Base-by-base conservation (phyloP, 1,284 basidiomycete genomes). In the Fomitopsis pinicola region DNA sequence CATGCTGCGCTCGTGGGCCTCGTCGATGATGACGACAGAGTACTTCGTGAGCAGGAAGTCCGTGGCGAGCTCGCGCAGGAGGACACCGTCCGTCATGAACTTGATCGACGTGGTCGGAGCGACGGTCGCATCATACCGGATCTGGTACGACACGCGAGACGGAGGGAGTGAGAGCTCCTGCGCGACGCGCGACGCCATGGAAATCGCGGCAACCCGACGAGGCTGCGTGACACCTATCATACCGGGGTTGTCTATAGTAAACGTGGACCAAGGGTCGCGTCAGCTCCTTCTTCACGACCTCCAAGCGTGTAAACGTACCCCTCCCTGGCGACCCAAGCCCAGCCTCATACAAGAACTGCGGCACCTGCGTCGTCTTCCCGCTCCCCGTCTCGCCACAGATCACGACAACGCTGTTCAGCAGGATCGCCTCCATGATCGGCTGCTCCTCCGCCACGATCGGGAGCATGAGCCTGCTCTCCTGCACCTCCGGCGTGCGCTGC, bases 61-160 rank as follows among this genome's bases (percentile, higher is more conserved):
- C 15, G 85, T 86, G 0, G 94, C 90, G 26, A 99, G 81, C 75
- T 99, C 97, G 61, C 97, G 89, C 12, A 99, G 80, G 28, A 99
- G 78, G 15, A 99, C 95, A 80, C 97, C 97, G 70, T 99, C 97
- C 2, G 97, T 99, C 97, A 99, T 99, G 80, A 99, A 99, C 76
- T 99, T 98, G 80, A 99, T 95, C 7, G 88, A 87, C 0, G 97
- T 99, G 28, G 87, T 82, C 0, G 93, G 82, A 2, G 94, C 94
- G 0, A 95, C 91, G 0, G 94, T 98, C 0, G 94, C 92, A 64
- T 98, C 97, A 73, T 99, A 99, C 61, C 97, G 91, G 64, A 99
- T 97, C 75, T 98, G 96, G 75, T 99, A 95, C 0, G 97, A 96
- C 2, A 99, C 93, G 22, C 84, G 80, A 1, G 89, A 88, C 0